These are phyloP conservation scores for Trichosporon faecale DNA, from an alignment of 1,284 basidiomycete genomes.

Conservation along the genomic window DNA sequence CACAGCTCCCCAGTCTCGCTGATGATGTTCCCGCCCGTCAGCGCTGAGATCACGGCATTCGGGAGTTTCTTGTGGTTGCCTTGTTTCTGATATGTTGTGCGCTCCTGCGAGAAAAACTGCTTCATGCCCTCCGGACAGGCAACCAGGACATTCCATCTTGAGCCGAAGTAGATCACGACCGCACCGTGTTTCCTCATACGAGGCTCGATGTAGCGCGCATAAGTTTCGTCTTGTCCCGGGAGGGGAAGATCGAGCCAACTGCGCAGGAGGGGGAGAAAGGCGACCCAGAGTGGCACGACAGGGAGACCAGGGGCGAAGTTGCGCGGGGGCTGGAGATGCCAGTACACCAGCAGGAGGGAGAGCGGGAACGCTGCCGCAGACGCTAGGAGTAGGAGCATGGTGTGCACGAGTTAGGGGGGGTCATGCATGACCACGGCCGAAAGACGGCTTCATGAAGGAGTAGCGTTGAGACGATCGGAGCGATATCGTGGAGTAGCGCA, in stretches of 20 bases:
- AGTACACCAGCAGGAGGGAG: not conserved
- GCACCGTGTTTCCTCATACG: conserved; percentile 3
- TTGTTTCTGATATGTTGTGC: not conserved
- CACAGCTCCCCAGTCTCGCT: conserved; percentile 8
- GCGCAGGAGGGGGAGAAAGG: conserved; percentile 6
- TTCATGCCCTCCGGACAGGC: conserved; percentile 1
- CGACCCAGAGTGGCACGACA: conserved; percentile 10
- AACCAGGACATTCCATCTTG: conserved; percentile 10
- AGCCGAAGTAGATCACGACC: conserved; percentile 9
- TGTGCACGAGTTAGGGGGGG: not conserved
- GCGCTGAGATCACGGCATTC: not conserved
- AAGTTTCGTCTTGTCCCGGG: conserved; percentile 4
- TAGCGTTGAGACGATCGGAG: not conserved
- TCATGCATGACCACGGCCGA: not conserved
- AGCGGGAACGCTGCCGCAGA: not conserved
- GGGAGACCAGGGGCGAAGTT: conserved; percentile 9
- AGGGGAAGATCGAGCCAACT: not conserved
- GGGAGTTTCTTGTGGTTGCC: conserved; percentile 12
- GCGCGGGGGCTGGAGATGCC: conserved; percentile 8
- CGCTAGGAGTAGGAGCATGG: not conserved
- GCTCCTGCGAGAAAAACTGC: not conserved
- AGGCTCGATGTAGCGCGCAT: conserved; percentile 9
- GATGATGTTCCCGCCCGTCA: conserved; percentile 14
- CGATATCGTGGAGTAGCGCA: not conserved
- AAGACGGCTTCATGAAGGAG: not conserved